phyloP scores from a whole-genome alignment of 169 alveolate genomes.

The Cryptosporidium muris region DNA sequence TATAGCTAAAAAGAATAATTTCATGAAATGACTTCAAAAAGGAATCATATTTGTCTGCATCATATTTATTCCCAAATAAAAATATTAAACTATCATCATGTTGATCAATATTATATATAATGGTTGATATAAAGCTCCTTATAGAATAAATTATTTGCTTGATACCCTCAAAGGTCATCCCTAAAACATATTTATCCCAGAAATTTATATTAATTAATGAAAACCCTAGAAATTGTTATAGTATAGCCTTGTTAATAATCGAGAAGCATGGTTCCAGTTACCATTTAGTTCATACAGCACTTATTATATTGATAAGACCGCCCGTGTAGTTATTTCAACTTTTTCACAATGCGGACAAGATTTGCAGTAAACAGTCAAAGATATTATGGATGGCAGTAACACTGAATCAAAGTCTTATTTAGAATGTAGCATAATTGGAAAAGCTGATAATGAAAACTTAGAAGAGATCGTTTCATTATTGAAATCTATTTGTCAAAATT shows the following conservation, averaged over 20 bases:
- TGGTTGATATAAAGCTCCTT: too few species aligned
- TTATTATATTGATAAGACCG: not conserved
- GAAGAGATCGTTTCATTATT: conserved; percentile 32
- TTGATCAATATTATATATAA: too few species aligned
- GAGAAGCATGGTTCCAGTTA: not conserved
- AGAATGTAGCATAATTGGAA: conserved; percentile 54
- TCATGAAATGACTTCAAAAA: conserved; percentile 19
- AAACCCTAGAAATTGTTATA: too few species aligned
- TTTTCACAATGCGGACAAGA: not conserved
- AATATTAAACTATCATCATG: conserved; percentile 3
- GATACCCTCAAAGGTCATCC: too few species aligned
- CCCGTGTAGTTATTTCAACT: not conserved
- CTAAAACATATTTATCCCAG: too few species aligned
- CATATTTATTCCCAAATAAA: conserved; percentile 9
- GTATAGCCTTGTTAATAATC: too few species aligned
- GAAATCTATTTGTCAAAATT: conserved; percentile 30
- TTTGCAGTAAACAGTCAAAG: not conserved
- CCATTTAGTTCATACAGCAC: not conserved
- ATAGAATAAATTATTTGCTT: too few species aligned
- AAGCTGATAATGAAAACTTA: not conserved
- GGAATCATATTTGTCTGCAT: not conserved
- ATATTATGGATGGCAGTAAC: too few species aligned
- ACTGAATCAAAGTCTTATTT: conserved; percentile 1
- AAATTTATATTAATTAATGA: too few species aligned
- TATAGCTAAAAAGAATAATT: conserved; percentile 39